Base-by-base conservation (phyloP, 2,329 filamentous ascomycete genomes). In the Periconia macrospinosa region DNA sequence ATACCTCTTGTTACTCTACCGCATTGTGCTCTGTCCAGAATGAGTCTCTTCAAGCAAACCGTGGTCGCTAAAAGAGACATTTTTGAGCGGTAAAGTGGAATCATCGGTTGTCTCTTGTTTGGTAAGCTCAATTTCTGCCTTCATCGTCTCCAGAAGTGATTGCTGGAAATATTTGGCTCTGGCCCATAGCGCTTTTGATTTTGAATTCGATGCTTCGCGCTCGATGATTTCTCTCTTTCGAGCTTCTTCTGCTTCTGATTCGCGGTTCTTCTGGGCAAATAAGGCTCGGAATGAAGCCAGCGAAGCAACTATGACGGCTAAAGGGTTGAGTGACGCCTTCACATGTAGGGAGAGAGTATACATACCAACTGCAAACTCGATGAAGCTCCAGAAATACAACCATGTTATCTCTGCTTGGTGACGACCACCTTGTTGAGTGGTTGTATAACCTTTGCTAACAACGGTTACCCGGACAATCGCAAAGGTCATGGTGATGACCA, bases 401-500 rank as follows among this genome's bases (percentile, higher is more conserved):
- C 51, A 52, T 30, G 48, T 49, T 13, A 30, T 2, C 8, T 57
- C 55, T 8, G 37, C 30, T 27, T 51, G 49, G 10, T 48, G 42
- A 2, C n/a, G 33, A 2, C 3, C 11, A 6, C 20, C 41, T 14
- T 30, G 13, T 33, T 30, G 19, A 23, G 18, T 6, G 10, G 17
- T n/a, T n/a, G n/a, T n/a, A n/a, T n/a, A n/a, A 19, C 7, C 27
- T 1, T 23, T 23, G 3, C 42, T 46, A 7, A 35, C 37, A 23
- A 59, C 33, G 1, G 48, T 20, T 7, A 54, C 54, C 2, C 58
- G 50, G 3, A 58, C 37, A 19, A 60, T 56, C 2, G 55, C 45
- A 15, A 57, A 13, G 8, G 37, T 30, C 11, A 61, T 57, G 6
- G 47, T 55, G 27, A 61, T 43, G 19, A 59, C 9, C 1, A 50